Percentiles rank a stretch among this genome's conserved stretches.
These are phyloP conservation scores for Orbilia oligospora DNA, from an alignment of 2,329 filamentous ascomycete species.

Conservation along the genomic window DNA sequence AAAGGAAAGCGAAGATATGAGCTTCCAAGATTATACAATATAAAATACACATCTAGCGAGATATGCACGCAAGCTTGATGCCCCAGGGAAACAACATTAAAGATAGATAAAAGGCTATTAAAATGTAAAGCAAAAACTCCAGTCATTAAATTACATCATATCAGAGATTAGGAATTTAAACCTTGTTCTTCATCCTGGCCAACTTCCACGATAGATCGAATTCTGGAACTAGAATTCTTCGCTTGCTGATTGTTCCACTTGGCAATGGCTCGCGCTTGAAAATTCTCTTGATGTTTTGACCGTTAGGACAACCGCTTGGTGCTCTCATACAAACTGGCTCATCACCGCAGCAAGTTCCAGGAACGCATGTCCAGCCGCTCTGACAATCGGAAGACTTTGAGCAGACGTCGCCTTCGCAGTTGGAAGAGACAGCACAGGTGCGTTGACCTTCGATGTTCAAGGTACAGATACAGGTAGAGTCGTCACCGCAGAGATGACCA, in stretches of 20 bases:
- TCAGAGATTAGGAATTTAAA: slow-evolving; percentile 1
- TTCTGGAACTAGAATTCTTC: slow-evolving; percentile 31
- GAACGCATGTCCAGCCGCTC: slow-evolving; percentile 31
- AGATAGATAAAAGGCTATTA: slow-evolving; percentile 2
- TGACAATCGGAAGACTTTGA: slow-evolving; percentile 27
- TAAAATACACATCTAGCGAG: slow-evolving; percentile 49
- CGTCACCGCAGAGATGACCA: slow-evolving; percentile 38
- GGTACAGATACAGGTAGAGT: slow-evolving; percentile 48
- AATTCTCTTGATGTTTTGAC: slow-evolving; percentile 20
- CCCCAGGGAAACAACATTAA: not conserved
- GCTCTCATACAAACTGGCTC: slow-evolving; percentile 43
- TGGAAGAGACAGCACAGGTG: slow-evolving; percentile 26
- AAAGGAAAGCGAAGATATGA: not conserved
- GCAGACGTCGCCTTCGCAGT: slow-evolving; percentile 29
- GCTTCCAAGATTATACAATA: slow-evolving; percentile 48
- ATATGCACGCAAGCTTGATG: slow-evolving; percentile 14
- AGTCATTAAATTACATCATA: slow-evolving; percentile 44
- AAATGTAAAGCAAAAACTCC: slow-evolving; percentile 26
- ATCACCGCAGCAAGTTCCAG: slow-evolving; percentile 46
- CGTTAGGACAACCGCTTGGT: slow-evolving; percentile 47
- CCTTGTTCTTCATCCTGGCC: slow-evolving; percentile 17
- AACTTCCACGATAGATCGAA: slow-evolving; percentile 45
- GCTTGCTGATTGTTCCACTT: slow-evolving; percentile 14
- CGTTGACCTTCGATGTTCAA: slow-evolving; percentile 46
- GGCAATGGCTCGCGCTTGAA: slow-evolving; percentile 29